These are phyloP conservation scores for Mentha longifolia DNA, from an alignment of 257 asterid species.

Conservation along the genomic window DNA sequence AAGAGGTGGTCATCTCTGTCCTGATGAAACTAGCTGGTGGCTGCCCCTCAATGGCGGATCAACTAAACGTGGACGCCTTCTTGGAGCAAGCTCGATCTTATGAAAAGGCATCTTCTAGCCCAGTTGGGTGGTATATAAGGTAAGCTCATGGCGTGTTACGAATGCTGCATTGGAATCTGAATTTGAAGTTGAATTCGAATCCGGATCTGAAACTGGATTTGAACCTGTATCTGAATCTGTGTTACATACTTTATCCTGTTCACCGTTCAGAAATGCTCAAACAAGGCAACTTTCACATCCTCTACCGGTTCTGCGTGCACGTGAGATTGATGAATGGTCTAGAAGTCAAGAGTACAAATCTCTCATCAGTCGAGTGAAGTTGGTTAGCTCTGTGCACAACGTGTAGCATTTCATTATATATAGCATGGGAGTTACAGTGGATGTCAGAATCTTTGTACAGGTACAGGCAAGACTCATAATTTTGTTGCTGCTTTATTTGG, in stretches of 20 bases:
- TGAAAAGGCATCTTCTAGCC: slow-evolving; percentile 93
- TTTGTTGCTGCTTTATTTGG: slow-evolving; percentile 6
- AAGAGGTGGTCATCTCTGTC: slow-evolving; percentile 97
- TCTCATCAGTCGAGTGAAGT: slow-evolving; percentile 59
- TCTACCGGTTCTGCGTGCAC: slow-evolving; percentile 92
- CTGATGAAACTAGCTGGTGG: slow-evolving; percentile 99
- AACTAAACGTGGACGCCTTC: slow-evolving; percentile 90
- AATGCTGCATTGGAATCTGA: neutral
- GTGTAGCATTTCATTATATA: slow-evolving; percentile 30
- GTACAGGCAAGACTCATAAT: slow-evolving; percentile 26
- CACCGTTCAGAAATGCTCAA: slow-evolving; percentile 78
- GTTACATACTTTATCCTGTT: slow-evolving; percentile 16
- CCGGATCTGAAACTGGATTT: no score
- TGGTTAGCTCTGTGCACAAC: slow-evolving; percentile 44
- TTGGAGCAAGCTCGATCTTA: slow-evolving; percentile 98
- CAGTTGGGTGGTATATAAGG: slow-evolving; percentile 96
- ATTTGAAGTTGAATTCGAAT: no score
- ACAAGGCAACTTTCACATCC: slow-evolving; percentile 96
- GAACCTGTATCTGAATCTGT: neutral
- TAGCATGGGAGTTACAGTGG: slow-evolving; percentile 1
- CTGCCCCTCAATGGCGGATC: slow-evolving; percentile 93
- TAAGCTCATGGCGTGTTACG: slow-evolving; percentile 25
- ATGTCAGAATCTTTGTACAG: slow-evolving; percentile 37
- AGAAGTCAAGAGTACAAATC: slow-evolving; percentile 75
- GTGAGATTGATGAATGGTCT: slow-evolving; percentile 97